phyloP scores from a whole-genome alignment of 805 yeast species.

The Maudiozyma bulderi region DNA sequence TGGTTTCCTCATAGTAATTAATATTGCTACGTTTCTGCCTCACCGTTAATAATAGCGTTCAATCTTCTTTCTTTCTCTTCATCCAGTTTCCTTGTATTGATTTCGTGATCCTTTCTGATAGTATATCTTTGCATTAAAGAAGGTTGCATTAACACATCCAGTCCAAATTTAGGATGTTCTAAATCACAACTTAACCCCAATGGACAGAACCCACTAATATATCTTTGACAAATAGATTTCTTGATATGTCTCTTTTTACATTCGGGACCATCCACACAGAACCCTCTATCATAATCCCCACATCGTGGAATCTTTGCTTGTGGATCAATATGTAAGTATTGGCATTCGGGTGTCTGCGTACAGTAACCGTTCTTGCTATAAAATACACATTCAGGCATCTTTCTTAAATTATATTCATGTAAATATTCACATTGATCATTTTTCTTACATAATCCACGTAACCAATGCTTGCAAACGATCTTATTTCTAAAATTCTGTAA shows the following conservation, averaged over 20 bases:
- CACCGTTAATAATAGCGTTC: slow-evolving; percentile 30
- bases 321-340: slow-evolving; percentile 86
- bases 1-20: not conserved
- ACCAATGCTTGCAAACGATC: slow-evolving; percentile 97
- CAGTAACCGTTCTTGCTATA: slow-evolving; percentile 75
- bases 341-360: slow-evolving; percentile 89
- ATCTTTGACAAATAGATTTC: slow-evolving; percentile 64
- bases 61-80: slow-evolving; percentile 29
- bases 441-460: slow-evolving; percentile 92
- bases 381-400: slow-evolving; percentile 94
- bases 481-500: slow-evolving; percentile 55
- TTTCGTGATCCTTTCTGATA: slow-evolving; percentile 27
- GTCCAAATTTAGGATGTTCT: slow-evolving; percentile 68
- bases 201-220: slow-evolving; percentile 88
- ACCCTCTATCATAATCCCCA: slow-evolving; percentile 72
- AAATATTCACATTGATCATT: slow-evolving; percentile 93
- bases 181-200: slow-evolving; percentile 61
- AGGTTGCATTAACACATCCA: slow-evolving; percentile 28
- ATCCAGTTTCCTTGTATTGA: slow-evolving; percentile 28
- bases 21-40: slow-evolving; percentile 4
- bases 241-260: slow-evolving; percentile 77
- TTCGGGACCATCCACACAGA: slow-evolving; percentile 83
- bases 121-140: slow-evolving; percentile 22
- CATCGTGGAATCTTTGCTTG: slow-evolving; percentile 83
- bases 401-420: slow-evolving; percentile 87